phyloP scores from a whole-genome alignment of 148 eudicot genomes.

The Suaeda aralocaspica region DNA sequence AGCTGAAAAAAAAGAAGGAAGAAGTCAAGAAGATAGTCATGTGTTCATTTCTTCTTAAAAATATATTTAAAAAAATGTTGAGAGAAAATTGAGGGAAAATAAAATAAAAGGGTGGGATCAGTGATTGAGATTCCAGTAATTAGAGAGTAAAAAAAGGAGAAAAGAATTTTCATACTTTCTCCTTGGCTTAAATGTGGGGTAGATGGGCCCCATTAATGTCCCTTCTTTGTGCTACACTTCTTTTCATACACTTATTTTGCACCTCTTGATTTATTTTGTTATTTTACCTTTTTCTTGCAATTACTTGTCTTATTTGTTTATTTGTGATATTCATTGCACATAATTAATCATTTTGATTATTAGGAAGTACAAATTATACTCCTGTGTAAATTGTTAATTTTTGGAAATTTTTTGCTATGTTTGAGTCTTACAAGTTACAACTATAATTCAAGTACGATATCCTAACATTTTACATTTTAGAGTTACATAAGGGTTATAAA shows the following conservation, averaged over 20 bases:
- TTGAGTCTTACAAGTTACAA: no score
- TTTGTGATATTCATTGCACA: no score
- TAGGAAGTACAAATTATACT: no score
- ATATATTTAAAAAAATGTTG: no score
- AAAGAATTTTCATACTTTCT: background rate
- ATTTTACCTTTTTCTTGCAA: background rate
- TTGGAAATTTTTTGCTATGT: no score
- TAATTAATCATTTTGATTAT: no score
- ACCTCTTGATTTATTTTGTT: background rate
- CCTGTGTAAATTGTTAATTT: no score
- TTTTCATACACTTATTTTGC: conserved; percentile 19
- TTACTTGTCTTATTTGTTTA: no score
- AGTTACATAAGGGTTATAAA: no score
- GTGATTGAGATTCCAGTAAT: conserved; percentile 22
- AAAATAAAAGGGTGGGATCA: conserved; percentile 13
- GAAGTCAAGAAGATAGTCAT: conserved; percentile 8
- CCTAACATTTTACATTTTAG: no score
- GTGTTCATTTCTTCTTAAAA: conserved; percentile 8
- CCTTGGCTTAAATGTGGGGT: conserved; percentile 9
- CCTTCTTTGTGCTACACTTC: conserved; percentile 26
- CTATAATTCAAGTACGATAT: no score
- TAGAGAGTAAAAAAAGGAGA: background rate
- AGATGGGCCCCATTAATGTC: conserved; percentile 15
- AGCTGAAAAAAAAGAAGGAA: conserved; percentile 14
- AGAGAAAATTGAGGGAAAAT: conserved; percentile 1